These are phyloP conservation scores for Capronia epimyces DNA, from an alignment of 2,329 filamentous ascomycete species.

Conservation along the genomic window DNA sequence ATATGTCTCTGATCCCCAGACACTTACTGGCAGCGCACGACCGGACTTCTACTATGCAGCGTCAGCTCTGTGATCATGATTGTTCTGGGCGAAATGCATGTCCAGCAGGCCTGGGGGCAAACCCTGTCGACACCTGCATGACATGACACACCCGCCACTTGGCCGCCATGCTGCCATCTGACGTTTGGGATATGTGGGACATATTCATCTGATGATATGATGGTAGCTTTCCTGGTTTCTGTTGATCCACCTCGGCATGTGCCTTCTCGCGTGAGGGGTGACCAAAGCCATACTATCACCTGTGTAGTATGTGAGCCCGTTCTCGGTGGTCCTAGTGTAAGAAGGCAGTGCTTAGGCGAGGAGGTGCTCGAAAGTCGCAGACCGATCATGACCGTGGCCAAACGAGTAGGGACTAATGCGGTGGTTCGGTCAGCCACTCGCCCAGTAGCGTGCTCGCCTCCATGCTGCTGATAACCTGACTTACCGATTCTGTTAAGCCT, in stretches of 20 bases:
- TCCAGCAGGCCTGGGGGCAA: background rate
- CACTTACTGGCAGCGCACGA: background rate
- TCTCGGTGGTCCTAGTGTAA: background rate
- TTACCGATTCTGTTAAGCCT: background rate
- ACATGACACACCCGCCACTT: background rate
- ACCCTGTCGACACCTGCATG: background rate
- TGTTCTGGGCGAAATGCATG: background rate
- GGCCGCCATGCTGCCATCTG: background rate
- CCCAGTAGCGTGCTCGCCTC: background rate
- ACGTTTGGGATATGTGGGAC: background rate
- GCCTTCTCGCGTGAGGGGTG: too few relatives aligned
- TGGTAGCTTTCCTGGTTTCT: too few relatives aligned
- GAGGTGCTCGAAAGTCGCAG: conserved; percentile 7
- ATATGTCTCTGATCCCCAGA: background rate
- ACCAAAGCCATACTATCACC: too few relatives aligned
- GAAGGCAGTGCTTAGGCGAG: conserved; percentile 7
- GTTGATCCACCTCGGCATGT: too few relatives aligned
- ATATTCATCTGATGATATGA: too few relatives aligned
- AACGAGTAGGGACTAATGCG: conserved; percentile 2
- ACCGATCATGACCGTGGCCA: conserved; percentile 1
- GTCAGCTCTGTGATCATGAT: background rate
- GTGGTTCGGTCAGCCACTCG: background rate
- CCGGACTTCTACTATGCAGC: background rate
- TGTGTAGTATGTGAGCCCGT: background rate
- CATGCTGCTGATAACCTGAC: background rate